These are phyloP conservation scores for Dactylellina haptotyla DNA, from an alignment of 2,329 filamentous ascomycete genomes.

Conservation along the genomic window DNA sequence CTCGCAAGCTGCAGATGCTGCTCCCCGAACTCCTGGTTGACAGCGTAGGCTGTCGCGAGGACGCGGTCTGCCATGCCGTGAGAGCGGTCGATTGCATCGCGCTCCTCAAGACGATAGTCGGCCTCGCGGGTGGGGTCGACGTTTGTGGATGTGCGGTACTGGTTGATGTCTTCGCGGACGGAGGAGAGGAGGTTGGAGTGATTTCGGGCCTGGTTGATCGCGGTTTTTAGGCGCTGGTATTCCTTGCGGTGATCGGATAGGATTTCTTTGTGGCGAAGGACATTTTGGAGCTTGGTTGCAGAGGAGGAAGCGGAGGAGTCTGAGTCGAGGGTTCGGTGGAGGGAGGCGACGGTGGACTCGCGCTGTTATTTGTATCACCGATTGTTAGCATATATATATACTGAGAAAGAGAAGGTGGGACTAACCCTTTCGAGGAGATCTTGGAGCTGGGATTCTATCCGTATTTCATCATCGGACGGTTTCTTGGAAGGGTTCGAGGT, in stretches of 20 bases:
- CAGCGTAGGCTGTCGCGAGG: conserved; percentile 92
- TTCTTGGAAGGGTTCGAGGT: conserved; percentile 79
- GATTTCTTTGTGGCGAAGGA: conserved; percentile 89
- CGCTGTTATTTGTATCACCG: conserved; percentile 67
- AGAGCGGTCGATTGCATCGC: conserved; percentile 84
- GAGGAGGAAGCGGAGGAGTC: conserved; percentile 87
- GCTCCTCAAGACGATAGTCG: conserved; percentile 96
- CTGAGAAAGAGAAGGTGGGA: conserved; percentile 25
- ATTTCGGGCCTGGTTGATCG: conserved; percentile 81
- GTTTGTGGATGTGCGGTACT: conserved; percentile 72
- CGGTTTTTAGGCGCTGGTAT: conserved; percentile 76
- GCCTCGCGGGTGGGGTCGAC: conserved; percentile 69
- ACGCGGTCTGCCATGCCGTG: conserved; percentile 90
- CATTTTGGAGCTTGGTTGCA: conserved; percentile 95
- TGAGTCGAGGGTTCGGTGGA: conserved; percentile 89
- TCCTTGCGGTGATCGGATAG: conserved; percentile 87
- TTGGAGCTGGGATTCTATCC: conserved; percentile 81
- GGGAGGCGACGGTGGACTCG: conserved; percentile 81
- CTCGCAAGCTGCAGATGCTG: conserved; percentile 88
- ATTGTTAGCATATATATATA: background rate
- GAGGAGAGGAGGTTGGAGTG: conserved; percentile 89
- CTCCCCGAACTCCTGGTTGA: conserved; percentile 87
- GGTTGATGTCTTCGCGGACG: conserved; percentile 89
- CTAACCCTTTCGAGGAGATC: conserved; percentile 83
- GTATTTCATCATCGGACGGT: conserved; percentile 83